Conservation (phyloP, 441 rosid species). For the Aquilaria agallochum region DNA sequence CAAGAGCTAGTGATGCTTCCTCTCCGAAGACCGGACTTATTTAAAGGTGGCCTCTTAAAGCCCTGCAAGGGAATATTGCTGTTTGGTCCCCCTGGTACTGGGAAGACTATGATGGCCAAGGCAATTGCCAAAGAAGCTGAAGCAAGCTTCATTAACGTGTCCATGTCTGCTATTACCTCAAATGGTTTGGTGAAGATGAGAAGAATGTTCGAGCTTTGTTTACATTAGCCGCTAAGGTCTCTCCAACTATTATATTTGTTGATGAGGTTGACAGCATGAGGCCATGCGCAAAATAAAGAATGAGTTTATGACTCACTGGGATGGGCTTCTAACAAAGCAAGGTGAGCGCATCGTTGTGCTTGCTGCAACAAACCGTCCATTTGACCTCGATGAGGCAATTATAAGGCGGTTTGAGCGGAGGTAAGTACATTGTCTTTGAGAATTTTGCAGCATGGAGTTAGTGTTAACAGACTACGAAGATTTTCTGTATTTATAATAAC, state of each 20-base stretch:
- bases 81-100: slow-evolving; percentile 54
- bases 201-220: slow-evolving; percentile 53
- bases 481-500: slow-evolving; percentile 22
- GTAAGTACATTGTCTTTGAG: slow-evolving; percentile 9
- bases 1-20: slow-evolving; percentile 61
- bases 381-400: slow-evolving; percentile 55
- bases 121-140: slow-evolving; percentile 50
- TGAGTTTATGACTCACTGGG: slow-evolving; percentile 63
- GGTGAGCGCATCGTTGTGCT: slow-evolving; percentile 49
- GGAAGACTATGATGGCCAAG: slow-evolving; percentile 53
- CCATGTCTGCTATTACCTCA: slow-evolving; percentile 51
- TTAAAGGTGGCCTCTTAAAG: slow-evolving; percentile 41
- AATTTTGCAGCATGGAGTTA: slow-evolving; percentile 16
- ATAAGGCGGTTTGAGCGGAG: slow-evolving; percentile 54
- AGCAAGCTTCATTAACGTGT: slow-evolving; percentile 50
- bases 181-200: slow-evolving; percentile 64
- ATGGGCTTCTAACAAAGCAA: slow-evolving; percentile 40
- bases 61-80: slow-evolving; percentile 55
- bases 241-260: slow-evolving; percentile 46
- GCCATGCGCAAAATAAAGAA: slow-evolving; percentile 60
- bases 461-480: no score
- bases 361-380: slow-evolving; percentile 55
- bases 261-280: slow-evolving; percentile 63
- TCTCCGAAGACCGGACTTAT: slow-evolving; percentile 44
- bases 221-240: slow-evolving; percentile 47